Conservation (phyloP, 805 yeast genomes). For the Candida takata region DNA sequence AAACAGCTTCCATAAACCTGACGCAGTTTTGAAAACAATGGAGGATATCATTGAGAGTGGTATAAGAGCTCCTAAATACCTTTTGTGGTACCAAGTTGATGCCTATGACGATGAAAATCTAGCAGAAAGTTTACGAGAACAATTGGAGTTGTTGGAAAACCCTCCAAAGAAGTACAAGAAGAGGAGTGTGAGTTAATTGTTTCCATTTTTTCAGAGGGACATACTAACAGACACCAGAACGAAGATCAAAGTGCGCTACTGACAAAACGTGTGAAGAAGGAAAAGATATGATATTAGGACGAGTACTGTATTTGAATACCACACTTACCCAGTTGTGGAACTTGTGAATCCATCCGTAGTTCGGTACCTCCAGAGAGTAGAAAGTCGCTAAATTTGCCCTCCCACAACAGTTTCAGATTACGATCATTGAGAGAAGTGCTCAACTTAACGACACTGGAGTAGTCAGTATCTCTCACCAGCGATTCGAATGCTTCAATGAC, state of each 20-base stretch:
- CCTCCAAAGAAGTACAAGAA: constrained; percentile 31
- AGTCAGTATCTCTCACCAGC: constrained; percentile 44
- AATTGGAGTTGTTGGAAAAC: constrained; percentile 47
- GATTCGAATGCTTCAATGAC: constrained; percentile 46
- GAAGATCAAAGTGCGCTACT: constrained; percentile 11
- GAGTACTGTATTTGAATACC: constrained; percentile 62
- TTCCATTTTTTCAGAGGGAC: not conserved
- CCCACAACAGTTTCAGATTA: constrained; percentile 70
- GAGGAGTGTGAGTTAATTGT: constrained; percentile 13
- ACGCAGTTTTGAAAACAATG: constrained; percentile 57
- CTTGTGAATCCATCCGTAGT: constrained; percentile 35
- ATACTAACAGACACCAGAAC: constrained; percentile 6
- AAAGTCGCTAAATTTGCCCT: constrained; percentile 77
- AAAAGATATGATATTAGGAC: constrained; percentile 27
- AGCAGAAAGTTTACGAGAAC: constrained; percentile 57
- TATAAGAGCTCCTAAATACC: constrained; percentile 48
- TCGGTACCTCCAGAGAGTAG: constrained; percentile 68
- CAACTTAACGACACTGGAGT: constrained; percentile 65
- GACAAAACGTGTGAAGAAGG: constrained; percentile 12
- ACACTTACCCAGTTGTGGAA: constrained; percentile 42
- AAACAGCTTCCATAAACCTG: constrained; percentile 55
- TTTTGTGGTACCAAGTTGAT: constrained; percentile 81
- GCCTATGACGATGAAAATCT: constrained; percentile 61
- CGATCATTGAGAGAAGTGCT: constrained; percentile 63
- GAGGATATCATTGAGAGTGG: constrained; percentile 52